phyloP scores from a whole-genome alignment of 106 monocot genomes.

The Triglochin maritima region DNA sequence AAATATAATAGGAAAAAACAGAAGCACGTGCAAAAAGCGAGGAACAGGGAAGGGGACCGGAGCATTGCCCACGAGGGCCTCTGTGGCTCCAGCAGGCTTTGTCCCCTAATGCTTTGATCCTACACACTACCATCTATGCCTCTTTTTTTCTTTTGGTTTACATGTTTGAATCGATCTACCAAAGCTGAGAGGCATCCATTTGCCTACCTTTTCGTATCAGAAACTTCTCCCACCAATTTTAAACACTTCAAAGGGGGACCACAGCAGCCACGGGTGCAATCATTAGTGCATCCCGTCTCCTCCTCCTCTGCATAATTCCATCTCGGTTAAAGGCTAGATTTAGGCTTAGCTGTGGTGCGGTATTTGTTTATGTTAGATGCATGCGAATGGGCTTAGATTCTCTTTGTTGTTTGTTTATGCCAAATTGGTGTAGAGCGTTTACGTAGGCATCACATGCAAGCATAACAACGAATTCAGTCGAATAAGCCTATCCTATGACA shows the following conservation, averaged over 20 bases:
- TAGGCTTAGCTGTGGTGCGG: neutral
- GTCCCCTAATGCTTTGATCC: neutral
- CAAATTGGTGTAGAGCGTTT: neutral
- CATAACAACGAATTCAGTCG: neutral
- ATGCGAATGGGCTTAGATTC: neutral
- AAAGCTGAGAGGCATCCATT: neutral
- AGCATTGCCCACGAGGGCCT: slow-evolving; percentile 1
- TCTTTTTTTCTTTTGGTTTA: neutral
- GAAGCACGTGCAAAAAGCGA: too few relatives aligned
- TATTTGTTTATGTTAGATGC: neutral
- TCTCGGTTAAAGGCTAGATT: neutral
- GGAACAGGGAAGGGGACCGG: neutral
- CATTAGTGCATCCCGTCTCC: neutral
- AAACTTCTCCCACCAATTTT: slow-evolving; percentile 3
- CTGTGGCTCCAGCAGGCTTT: neutral
- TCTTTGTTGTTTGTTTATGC: neutral
- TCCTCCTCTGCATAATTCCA: neutral
- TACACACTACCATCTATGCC: neutral
- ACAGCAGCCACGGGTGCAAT: slow-evolving; percentile 4
- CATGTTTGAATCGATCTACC: neutral
- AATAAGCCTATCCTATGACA: neutral
- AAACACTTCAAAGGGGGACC: neutral
- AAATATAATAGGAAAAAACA: too few relatives aligned
- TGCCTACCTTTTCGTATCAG: neutral
- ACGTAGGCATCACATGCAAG: slow-evolving; percentile 1